phyloP scores from a whole-genome alignment of 129 eudicot species.

The Flaveria bidentis region DNA sequence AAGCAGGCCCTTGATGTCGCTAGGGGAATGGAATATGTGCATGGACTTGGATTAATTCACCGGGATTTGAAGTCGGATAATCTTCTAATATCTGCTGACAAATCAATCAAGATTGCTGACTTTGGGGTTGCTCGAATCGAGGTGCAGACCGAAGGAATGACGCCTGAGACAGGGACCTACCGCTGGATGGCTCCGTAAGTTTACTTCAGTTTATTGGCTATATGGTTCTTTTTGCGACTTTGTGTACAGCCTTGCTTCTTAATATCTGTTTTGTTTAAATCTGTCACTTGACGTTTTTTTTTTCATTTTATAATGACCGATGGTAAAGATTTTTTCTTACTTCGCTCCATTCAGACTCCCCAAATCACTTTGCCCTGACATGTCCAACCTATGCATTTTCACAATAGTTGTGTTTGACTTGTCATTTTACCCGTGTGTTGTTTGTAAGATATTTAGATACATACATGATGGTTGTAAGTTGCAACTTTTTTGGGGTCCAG shows the following conservation, averaged over 20 bases:
- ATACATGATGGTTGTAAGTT: no score
- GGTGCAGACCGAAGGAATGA: no score
- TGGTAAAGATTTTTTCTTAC: background rate
- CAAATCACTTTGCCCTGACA: background rate
- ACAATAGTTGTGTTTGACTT: no score
- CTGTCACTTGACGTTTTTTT: background rate
- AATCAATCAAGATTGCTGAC: no score
- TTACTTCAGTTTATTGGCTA: background rate
- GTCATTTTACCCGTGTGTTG: no score
- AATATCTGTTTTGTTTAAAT: slow-evolving; percentile 10
- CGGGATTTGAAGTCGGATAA: no score
- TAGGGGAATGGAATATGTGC: slow-evolving; percentile 21
- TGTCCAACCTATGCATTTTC: no score
- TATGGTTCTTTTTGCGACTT: background rate
- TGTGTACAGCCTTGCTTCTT: background rate
- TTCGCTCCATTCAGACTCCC: background rate
- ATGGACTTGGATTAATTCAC: no score
- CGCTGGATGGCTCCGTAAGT: slow-evolving; percentile 99
- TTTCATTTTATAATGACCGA: background rate
- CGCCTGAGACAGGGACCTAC: slow-evolving; percentile 73
- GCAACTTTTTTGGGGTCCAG: no score
- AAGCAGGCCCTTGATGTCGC: slow-evolving; percentile 93
- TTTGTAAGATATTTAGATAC: no score
- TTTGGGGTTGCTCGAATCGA: no score
- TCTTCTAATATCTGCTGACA: no score